A percentile compares a stretch with the other conserved stretches of the same genome.
phyloP scores from a whole-genome alignment of 495 filamentous ascomycete genomes.

The Tetracladium marchalianum region DNA sequence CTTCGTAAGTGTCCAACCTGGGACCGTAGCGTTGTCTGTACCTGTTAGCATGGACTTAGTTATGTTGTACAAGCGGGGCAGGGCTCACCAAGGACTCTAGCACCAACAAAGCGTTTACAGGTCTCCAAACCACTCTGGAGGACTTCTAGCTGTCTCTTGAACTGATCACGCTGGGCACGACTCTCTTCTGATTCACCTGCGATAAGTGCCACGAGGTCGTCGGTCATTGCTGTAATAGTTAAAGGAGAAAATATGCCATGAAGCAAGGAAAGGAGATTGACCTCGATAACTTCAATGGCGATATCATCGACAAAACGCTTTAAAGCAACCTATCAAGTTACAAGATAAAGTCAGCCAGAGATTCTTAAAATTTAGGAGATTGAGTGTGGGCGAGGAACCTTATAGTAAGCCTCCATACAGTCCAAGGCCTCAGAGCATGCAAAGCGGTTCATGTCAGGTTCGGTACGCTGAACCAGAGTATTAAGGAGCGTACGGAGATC shows the following conservation, averaged over 20 bases:
- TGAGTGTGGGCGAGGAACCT: too few relatives aligned
- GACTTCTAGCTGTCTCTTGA: conserved; percentile 40
- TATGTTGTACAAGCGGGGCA: too few relatives aligned
- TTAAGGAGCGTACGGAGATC: conserved; percentile 1
- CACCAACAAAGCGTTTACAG: conserved; percentile 34
- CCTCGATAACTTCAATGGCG: conserved; percentile 47
- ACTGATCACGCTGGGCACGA: conserved; percentile 33
- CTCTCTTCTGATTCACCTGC: conserved; percentile 46
- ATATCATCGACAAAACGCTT: conserved; percentile 55
- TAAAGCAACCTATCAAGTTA: conserved; percentile 41
- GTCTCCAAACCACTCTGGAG: conserved; percentile 38
- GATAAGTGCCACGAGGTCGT: conserved; percentile 33
- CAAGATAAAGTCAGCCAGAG: background rate
- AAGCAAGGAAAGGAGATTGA: conserved; percentile 40
- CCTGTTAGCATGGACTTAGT: too few relatives aligned
- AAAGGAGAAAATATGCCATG: conserved; percentile 32
- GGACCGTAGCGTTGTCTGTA: too few relatives aligned
- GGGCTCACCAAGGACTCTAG: conserved; percentile 17
- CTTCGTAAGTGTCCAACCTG: too few relatives aligned
- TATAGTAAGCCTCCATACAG: conserved; percentile 27
- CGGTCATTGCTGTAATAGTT: conserved; percentile 32
- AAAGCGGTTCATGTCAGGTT: conserved; percentile 14
- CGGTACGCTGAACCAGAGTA: conserved; percentile 3
- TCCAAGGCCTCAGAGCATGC: conserved; percentile 23
- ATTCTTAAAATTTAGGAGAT: too few relatives aligned